Conservation (phyloP, 129 eudicot genomes). For the Lactuca saligna region DNA sequence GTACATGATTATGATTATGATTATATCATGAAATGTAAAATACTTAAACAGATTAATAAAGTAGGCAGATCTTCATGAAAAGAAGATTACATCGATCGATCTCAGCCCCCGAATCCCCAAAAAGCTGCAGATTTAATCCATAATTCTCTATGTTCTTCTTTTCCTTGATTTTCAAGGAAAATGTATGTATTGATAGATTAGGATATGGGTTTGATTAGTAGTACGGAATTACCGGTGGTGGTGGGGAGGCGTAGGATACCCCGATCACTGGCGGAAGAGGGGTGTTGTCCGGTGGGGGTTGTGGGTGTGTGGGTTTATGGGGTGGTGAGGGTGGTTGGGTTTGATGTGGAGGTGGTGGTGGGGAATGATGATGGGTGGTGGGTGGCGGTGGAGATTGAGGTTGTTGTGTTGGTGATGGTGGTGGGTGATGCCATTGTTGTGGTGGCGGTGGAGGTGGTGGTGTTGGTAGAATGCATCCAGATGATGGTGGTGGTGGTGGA, state of each 20-base stretch:
- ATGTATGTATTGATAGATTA: slow-evolving; percentile 24
- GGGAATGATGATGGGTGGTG: slow-evolving; percentile 1
- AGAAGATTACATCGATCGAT: slow-evolving; percentile 8
- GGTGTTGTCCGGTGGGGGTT: slow-evolving; percentile 25
- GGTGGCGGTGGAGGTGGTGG: slow-evolving; percentile 39
- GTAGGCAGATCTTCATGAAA: slow-evolving; percentile 6
- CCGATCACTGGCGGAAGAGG: slow-evolving; percentile 40
- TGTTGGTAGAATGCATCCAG: slow-evolving; percentile 21
- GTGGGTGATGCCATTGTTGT: slow-evolving; percentile 9
- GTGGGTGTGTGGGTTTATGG: slow-evolving; percentile 8
- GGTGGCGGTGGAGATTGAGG: slow-evolving; percentile 42
- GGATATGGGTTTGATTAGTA: slow-evolving; percentile 23
- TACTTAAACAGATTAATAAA: slow-evolving; percentile 25
- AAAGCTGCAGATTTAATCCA: slow-evolving; percentile 30
- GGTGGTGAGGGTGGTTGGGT: slow-evolving; percentile 17
- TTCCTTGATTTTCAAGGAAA: slow-evolving; percentile 17
- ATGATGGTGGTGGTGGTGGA: slow-evolving; percentile 40
- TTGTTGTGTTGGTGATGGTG: slow-evolving; percentile 26
- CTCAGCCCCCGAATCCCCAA: slow-evolving; percentile 31
- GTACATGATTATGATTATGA: slow-evolving; percentile 28
- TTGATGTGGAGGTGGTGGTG: slow-evolving; percentile 28
- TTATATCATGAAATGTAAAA: slow-evolving; percentile 26
- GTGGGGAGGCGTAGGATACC: slow-evolving; percentile 42
- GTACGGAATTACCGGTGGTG: slow-evolving; percentile 39
- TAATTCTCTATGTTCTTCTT: slow-evolving; percentile 5